These are phyloP conservation scores for Chimonanthus praecox DNA, from an alignment of 164 flowering plant genomes.

Conservation along the genomic window DNA sequence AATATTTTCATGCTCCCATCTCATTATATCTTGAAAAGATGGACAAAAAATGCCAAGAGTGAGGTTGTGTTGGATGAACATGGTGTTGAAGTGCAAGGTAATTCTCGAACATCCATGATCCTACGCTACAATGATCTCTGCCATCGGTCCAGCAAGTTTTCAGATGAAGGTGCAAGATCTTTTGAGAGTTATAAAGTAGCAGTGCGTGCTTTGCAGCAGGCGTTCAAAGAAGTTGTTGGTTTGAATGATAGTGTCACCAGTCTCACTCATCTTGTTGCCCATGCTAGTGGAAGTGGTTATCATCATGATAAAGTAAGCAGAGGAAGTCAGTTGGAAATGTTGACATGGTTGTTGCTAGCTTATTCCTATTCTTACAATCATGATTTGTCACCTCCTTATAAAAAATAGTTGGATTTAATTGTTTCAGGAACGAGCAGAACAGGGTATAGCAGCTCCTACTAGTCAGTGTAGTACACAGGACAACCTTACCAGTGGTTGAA, in stretches of 20 bases:
- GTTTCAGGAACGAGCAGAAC: too few species aligned
- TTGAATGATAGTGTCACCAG: slow-evolving; percentile 45
- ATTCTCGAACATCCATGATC: slow-evolving; percentile 35
- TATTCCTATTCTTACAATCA: too few species aligned
- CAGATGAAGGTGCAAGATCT: slow-evolving; percentile 68
- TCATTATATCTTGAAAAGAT: slow-evolving; percentile 59
- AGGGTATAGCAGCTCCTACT: too few species aligned
- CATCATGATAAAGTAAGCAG: neutral
- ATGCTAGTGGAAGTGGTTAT: slow-evolving; percentile 24
- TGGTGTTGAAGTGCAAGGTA: slow-evolving; percentile 34
- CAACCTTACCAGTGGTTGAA: too few species aligned
- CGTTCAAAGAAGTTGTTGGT: slow-evolving; percentile 35
- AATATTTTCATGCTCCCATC: slow-evolving; percentile 62
- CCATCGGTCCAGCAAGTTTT: slow-evolving; percentile 62
- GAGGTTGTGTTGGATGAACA: slow-evolving; percentile 40
- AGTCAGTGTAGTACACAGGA: too few species aligned
- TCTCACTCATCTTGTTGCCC: slow-evolving; percentile 23
- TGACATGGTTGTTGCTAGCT: too few species aligned
- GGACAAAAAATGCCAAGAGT: slow-evolving; percentile 74
- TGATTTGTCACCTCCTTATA: too few species aligned
- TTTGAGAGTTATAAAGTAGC: slow-evolving; percentile 59
- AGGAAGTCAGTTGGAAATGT: too few species aligned
- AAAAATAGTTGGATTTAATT: too few species aligned
- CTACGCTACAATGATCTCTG: slow-evolving; percentile 52
- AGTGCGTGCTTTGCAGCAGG: slow-evolving; percentile 40